A percentile compares a stretch with the other conserved stretches of the same genome.
phyloP scores from a whole-genome alignment of 2,329 filamentous ascomycete genomes.

The Claviceps quebecensis region DNA sequence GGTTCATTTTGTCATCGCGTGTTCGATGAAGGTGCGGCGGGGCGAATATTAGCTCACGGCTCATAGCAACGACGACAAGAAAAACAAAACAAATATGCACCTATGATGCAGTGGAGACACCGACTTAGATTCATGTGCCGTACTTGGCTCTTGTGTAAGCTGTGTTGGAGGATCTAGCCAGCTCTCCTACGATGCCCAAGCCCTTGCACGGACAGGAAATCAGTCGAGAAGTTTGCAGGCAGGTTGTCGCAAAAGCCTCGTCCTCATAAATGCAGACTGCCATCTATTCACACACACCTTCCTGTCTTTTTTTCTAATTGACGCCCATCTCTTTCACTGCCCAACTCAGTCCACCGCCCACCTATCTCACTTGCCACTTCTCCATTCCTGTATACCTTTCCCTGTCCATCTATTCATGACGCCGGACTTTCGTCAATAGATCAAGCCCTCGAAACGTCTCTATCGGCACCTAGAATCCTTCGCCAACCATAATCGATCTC shows the following conservation, averaged over 20 bases:
- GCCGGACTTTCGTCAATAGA: no score
- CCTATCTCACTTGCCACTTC: no score
- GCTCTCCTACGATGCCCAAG: neutral
- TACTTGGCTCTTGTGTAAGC: no score
- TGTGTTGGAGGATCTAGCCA: neutral
- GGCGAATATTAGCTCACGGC: neutral
- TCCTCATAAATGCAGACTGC: no score
- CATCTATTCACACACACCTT: no score
- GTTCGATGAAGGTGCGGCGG: neutral
- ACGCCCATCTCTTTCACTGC: no score
- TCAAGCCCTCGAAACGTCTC: neutral
- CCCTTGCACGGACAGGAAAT: neutral
- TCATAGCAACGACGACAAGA: neutral
- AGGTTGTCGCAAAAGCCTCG: no score
- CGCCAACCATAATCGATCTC: slow-evolving; percentile 48
- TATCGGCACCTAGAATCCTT: slow-evolving; percentile 36
- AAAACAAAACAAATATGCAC: neutral
- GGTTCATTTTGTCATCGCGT: slow-evolving; percentile 26
- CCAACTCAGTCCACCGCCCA: no score
- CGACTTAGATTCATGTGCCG: neutral
- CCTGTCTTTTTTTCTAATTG: no score
- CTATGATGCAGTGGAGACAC: neutral
- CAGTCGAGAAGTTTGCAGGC: no score
- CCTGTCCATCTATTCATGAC: no score
- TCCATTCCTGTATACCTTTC: no score